A percentile compares a stretch with the other conserved stretches of the same genome.
These are phyloP conservation scores for Davidsoniella virescens DNA, from an alignment of 2,329 filamentous ascomycete genomes.

Conservation along the genomic window DNA sequence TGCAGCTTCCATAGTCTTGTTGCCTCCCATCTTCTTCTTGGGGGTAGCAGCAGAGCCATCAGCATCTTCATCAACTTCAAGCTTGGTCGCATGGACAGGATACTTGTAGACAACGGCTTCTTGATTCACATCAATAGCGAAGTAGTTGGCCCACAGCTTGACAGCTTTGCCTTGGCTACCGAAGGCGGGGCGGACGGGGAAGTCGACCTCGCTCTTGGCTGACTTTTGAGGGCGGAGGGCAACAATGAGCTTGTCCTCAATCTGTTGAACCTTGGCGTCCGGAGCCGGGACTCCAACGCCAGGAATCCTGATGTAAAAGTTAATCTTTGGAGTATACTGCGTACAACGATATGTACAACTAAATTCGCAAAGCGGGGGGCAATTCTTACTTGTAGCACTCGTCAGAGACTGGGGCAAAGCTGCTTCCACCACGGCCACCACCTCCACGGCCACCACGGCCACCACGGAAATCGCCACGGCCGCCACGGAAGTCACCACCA, in stretches of 20 bases:
- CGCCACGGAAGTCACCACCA: conserved; percentile 15
- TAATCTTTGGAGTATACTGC: neutral
- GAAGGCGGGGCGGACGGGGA: conserved; percentile 34
- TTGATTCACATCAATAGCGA: conserved; percentile 25
- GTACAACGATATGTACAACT: neutral
- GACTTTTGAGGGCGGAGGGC: conserved; percentile 16
- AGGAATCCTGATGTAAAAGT: conserved; percentile 14
- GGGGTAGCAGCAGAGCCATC: conserved; percentile 1
- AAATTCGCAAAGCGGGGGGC: neutral
- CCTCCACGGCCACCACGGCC: conserved; percentile 13
- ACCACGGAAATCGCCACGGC: conserved; percentile 15
- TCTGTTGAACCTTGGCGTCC: conserved; percentile 19
- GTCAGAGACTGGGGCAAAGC: conserved; percentile 15
- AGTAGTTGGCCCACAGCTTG: conserved; percentile 39
- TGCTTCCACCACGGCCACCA: conserved; percentile 15
- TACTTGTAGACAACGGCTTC: conserved; percentile 28
- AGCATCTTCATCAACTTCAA: conserved; percentile 7
- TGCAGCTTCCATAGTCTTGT: conserved; percentile 8
- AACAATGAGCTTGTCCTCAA: conserved; percentile 26
- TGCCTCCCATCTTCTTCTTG: conserved; percentile 1
- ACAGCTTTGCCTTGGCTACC: conserved; percentile 28
- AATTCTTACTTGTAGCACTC: conserved; percentile 14
- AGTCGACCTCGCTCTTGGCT: conserved; percentile 13
- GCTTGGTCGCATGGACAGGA: conserved; percentile 23
- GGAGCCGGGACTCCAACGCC: conserved; percentile 14